These are phyloP conservation scores for Tolypocladium pustulatum DNA, from an alignment of 2,329 filamentous ascomycete species.

Conservation along the genomic window DNA sequence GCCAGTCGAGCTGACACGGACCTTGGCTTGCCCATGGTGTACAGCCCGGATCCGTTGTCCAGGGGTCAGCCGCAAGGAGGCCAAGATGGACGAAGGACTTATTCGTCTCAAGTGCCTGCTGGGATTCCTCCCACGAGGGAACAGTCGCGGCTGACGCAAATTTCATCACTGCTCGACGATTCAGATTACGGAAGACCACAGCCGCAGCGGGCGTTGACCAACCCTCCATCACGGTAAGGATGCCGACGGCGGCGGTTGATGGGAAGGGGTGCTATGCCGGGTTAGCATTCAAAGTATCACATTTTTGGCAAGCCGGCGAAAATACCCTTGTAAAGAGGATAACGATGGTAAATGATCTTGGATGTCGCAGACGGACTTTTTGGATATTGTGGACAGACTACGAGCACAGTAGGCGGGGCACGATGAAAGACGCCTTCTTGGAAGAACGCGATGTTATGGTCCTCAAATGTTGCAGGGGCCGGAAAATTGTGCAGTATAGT, in stretches of 20 bases:
- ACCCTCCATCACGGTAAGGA: slow-evolving; percentile 3
- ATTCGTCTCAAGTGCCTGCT: background rate
- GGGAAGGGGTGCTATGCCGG: background rate
- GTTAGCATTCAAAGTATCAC: too few species aligned
- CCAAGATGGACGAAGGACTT: background rate
- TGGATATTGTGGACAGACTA: too few species aligned
- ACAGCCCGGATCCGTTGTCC: slow-evolving; percentile 6
- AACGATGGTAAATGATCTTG: background rate
- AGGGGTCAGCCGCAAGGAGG: slow-evolving; percentile 1
- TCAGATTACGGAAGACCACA: slow-evolving; percentile 3
- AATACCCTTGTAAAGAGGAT: background rate
- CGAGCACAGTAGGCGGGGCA: too few species aligned
- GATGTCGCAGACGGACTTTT: too few species aligned
- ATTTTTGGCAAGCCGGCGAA: too few species aligned
- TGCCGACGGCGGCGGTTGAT: background rate
- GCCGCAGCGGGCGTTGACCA: background rate
- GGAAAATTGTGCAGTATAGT: too few species aligned
- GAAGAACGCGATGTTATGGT: too few species aligned
- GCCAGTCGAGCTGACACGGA: slow-evolving; percentile 6
- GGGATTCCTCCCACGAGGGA: slow-evolving; percentile 8
- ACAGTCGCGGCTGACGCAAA: slow-evolving; percentile 20
- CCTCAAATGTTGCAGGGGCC: too few species aligned
- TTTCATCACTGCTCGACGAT: slow-evolving; percentile 16
- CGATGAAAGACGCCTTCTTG: too few species aligned
- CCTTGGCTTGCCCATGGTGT: background rate